Evolutionary conservation across 1,284 basidiomycete species (phyloP).

Genomic region (Fomitopsis schrenkii): DNA sequence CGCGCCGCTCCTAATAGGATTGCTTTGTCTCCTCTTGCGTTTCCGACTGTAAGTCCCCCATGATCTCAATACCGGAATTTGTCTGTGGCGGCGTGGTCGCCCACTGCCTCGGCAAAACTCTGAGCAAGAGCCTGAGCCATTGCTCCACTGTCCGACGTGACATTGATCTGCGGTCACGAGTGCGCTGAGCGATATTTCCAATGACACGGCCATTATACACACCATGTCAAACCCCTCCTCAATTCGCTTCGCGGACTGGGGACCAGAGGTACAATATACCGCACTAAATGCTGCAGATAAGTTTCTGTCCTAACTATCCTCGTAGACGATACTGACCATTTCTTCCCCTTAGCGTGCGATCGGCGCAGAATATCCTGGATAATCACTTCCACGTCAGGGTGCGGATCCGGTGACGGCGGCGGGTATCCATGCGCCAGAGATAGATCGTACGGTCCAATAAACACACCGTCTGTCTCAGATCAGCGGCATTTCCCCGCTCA

Average conservation of each 20-base stretch:
- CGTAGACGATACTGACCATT: constrained; percentile 42
- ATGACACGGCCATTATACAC: constrained; percentile 15
- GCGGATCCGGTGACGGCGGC: constrained; percentile 56
- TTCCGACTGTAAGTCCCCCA: no score
- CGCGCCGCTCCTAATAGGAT: no score
- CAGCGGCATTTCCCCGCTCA: neutral
- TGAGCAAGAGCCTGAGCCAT: constrained; percentile 38
- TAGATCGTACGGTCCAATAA: constrained; percentile 70
- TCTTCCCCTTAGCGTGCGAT: constrained; percentile 58
- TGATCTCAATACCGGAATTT: constrained; percentile 12
- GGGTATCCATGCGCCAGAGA: constrained; percentile 57
- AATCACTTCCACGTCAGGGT: constrained; percentile 56
- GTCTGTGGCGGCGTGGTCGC: constrained; percentile 7
- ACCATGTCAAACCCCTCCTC: constrained; percentile 41
- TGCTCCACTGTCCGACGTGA: constrained; percentile 42
- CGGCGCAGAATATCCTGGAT: constrained; percentile 55
- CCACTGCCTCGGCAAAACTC: constrained; percentile 28
- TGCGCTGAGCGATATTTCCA: constrained; percentile 30
- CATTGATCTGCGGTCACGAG: constrained; percentile 50
- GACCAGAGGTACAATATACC: constrained; percentile 33
- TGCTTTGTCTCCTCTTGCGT: no score
- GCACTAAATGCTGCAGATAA: constrained; percentile 10
- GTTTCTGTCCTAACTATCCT: no score
- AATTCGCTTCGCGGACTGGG: constrained; percentile 33
- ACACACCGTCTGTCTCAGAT: constrained; percentile 39